Evolutionary conservation across 805 yeast species (phyloP).

Genomic region (Wickerhamomyces silvicola): DNA sequence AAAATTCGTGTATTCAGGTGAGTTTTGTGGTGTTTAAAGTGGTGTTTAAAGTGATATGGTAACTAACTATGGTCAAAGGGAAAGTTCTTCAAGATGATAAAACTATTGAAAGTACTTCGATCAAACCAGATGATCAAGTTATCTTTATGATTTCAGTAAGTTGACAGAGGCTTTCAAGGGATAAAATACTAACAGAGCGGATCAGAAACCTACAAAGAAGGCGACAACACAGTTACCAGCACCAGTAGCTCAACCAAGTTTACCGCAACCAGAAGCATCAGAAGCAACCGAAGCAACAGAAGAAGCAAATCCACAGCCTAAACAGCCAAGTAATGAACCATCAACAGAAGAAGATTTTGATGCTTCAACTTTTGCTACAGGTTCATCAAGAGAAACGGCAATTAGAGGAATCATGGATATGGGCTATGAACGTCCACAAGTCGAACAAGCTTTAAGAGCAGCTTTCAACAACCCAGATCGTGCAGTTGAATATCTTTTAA

Average conservation of each 20-base stretch:
- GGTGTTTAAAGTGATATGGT: neutral
- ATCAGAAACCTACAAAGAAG: conserved; percentile 23
- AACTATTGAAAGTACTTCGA: conserved; percentile 60
- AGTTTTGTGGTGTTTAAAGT: conserved; percentile 5
- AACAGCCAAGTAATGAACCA: conserved; percentile 8
- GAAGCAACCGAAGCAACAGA: conserved; percentile 20
- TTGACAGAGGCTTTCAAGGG: conserved; percentile 10
- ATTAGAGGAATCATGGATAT: conserved; percentile 83
- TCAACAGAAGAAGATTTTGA: conserved; percentile 17
- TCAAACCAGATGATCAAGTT: conserved; percentile 80
- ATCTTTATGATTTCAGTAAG: conserved; percentile 83
- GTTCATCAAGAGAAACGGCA: conserved; percentile 71
- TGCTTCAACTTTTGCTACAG: conserved; percentile 63
- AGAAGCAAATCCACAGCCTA: conserved; percentile 10
- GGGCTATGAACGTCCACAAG: conserved; percentile 90
- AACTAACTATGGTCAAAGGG: conserved; percentile 27
- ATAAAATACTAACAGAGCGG: neutral
- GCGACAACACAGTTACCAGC: conserved; percentile 21
- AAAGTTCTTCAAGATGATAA: conserved; percentile 84
- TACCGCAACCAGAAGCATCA: conserved; percentile 20
- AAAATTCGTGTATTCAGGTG: conserved; percentile 85
- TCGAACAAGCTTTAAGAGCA: conserved; percentile 85
- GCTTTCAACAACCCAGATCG: conserved; percentile 97
- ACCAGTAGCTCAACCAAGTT: conserved; percentile 17
- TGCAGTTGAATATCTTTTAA: conserved; percentile 90